Conservation (phyloP, 2,329 filamentous ascomycete species). For the Monilinia polystroma region DNA sequence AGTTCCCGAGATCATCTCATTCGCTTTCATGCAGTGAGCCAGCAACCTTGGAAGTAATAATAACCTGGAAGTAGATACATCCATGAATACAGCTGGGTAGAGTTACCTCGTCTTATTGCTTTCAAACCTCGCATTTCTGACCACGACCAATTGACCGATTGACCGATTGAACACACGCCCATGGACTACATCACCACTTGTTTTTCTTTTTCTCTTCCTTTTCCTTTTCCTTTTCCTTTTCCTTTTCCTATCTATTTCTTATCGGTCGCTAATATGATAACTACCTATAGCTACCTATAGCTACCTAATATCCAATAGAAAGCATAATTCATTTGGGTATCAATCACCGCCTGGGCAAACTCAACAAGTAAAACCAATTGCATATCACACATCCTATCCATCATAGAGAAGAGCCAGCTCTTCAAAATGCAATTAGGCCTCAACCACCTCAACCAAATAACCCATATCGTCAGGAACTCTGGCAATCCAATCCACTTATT, state of each 20-base stretch:
- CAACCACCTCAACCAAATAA: neutral
- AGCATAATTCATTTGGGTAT: neutral
- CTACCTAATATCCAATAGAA: neutral
- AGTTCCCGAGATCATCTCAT: no score
- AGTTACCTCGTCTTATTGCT: no score
- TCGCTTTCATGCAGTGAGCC: no score
- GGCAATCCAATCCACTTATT: no score
- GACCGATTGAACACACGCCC: no score
- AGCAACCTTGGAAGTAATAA: no score
- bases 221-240: no score
- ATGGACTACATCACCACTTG: no score
- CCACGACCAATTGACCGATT: neutral
- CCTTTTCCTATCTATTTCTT: no score
- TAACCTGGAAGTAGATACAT: no score
- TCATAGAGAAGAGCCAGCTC: slow-evolving; percentile 2
- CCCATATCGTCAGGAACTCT: neutral
- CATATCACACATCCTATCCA: neutral
- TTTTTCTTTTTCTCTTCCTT: neutral
- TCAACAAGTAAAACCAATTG: neutral
- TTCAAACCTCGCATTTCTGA: no score
- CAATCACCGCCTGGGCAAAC: neutral
- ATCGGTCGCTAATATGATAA: neutral
- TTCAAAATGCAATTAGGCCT: neutral
- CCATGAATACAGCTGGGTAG: no score
- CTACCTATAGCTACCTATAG: neutral